phyloP scores from a whole-genome alignment of 371 early-diverging fungal genomes.

The Actinomortierella ambigua region DNA sequence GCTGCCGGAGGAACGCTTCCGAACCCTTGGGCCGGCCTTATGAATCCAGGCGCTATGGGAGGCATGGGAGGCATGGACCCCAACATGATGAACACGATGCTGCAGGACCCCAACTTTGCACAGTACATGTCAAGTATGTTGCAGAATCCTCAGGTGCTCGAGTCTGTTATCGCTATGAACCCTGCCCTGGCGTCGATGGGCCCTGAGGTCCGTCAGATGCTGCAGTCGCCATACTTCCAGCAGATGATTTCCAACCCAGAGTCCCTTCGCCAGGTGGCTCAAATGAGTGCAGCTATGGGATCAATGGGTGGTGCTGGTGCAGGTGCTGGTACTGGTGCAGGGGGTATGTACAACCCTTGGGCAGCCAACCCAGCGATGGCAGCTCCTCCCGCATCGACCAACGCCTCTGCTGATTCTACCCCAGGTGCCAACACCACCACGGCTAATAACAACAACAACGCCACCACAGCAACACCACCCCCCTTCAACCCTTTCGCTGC shows the following conservation, averaged over 20 bases:
- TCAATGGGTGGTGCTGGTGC: slow-evolving; percentile 47
- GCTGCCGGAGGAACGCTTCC: slow-evolving; percentile 44
- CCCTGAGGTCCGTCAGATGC: slow-evolving; percentile 84
- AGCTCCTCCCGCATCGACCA: slow-evolving; percentile 11
- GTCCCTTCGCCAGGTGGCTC: slow-evolving; percentile 76
- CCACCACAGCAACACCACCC: slow-evolving; percentile 41
- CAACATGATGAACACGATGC: slow-evolving; percentile 69
- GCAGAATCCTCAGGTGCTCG: slow-evolving; percentile 85
- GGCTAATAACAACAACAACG: slow-evolving; percentile 11
- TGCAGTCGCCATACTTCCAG: slow-evolving; percentile 81
- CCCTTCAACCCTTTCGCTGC: slow-evolving; percentile 73
- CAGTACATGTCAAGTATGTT: slow-evolving; percentile 78
- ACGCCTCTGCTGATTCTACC: slow-evolving; percentile 1
- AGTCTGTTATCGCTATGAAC: slow-evolving; percentile 80
- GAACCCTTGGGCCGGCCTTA: slow-evolving; percentile 59
- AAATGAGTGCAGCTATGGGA: slow-evolving; percentile 72
- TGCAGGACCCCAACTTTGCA: slow-evolving; percentile 85
- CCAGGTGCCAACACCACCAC: slow-evolving; percentile 4
- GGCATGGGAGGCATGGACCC: slow-evolving; percentile 73
- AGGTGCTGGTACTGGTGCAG: slow-evolving; percentile 35
- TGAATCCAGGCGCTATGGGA: slow-evolving; percentile 54
- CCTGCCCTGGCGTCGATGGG: slow-evolving; percentile 83
- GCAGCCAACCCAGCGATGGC: slow-evolving; percentile 29
- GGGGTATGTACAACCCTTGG: slow-evolving; percentile 50
- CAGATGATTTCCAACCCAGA: slow-evolving; percentile 89